Conservation (phyloP, 148 eudicot genomes). For the Selenicereus undatus region DNA sequence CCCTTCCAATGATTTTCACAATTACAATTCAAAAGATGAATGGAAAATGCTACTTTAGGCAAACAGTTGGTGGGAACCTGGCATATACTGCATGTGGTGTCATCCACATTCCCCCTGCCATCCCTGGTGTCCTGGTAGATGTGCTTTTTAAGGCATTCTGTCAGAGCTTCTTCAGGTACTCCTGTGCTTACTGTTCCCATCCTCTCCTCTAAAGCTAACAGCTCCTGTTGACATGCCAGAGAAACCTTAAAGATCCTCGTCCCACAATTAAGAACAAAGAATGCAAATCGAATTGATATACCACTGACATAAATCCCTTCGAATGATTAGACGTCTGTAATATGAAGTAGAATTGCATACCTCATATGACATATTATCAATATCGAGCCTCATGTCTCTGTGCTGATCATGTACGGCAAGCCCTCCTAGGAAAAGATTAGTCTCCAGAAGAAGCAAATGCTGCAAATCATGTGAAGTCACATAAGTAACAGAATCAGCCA, state of each 20-base stretch:
- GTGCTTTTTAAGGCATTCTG: slow-evolving; percentile 54
- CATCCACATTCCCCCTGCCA: slow-evolving; percentile 35
- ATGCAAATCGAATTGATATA: background rate
- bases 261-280: background rate
- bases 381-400: slow-evolving; percentile 93
- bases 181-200: slow-evolving; percentile 95
- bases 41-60: background rate
- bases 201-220: slow-evolving; percentile 86
- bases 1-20: background rate
- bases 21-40: background rate
- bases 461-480: slow-evolving; percentile 28
- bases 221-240: slow-evolving; percentile 46
- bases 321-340: background rate
- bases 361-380: slow-evolving; percentile 95
- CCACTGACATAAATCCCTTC: background rate
- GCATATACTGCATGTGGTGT: slow-evolving; percentile 83
- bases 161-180: slow-evolving; percentile 64
- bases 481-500: background rate
- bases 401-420: slow-evolving; percentile 81
- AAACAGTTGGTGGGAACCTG: slow-evolving; percentile 48
- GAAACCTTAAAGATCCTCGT: background rate
- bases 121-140: slow-evolving; percentile 35
- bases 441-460: slow-evolving; percentile 76
- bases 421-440: slow-evolving; percentile 68
- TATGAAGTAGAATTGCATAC: slow-evolving; percentile 28